Evolutionary conservation across 2,329 filamentous ascomycete genomes (phyloP).

Genomic region (Aspergillus terreus): DNA sequence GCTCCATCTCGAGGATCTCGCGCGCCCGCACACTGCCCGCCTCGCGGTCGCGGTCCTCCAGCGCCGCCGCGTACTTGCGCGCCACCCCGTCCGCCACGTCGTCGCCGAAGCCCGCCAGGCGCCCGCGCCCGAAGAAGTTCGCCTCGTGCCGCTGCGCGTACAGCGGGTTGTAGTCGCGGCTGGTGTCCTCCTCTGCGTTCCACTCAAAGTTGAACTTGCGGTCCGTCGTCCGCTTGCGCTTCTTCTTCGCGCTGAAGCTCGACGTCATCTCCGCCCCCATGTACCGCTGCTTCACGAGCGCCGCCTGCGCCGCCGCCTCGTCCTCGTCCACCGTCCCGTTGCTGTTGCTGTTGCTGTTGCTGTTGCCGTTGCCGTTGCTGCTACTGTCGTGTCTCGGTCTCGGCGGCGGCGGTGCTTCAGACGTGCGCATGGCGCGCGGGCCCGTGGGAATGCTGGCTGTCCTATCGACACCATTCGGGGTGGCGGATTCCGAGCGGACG

Average conservation of each 20-base stretch:
- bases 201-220: constrained; percentile 99
- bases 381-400: constrained; percentile 32
- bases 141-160: constrained; percentile 66
- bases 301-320: constrained; percentile 64
- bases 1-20: constrained; percentile 81
- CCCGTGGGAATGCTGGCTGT: constrained; percentile 48
- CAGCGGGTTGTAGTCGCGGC: constrained; percentile 73
- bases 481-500: constrained; percentile 8
- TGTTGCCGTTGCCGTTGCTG: constrained; percentile 40
- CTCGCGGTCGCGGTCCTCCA: constrained; percentile 72
- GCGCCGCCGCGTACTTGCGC: constrained; percentile 60
- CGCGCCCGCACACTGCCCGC: constrained; percentile 72
- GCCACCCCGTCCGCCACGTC: constrained; percentile 51
- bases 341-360: constrained; percentile 31
- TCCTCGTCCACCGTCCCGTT: constrained; percentile 50
- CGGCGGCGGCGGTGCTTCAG: constrained; percentile 49
- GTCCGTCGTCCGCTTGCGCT: constrained; percentile 84
- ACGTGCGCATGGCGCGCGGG: constrained; percentile 58
- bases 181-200: constrained; percentile 93
- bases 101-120: constrained; percentile 63
- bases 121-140: constrained; percentile 66
- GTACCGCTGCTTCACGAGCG: constrained; percentile 74
- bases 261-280: constrained; percentile 89
- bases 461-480: constrained; percentile 19
- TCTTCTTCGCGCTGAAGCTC: constrained; percentile 93